phyloP scores from a whole-genome alignment of 495 filamentous ascomycete species.

The Lasiosphaeriaceae sp. region DNA sequence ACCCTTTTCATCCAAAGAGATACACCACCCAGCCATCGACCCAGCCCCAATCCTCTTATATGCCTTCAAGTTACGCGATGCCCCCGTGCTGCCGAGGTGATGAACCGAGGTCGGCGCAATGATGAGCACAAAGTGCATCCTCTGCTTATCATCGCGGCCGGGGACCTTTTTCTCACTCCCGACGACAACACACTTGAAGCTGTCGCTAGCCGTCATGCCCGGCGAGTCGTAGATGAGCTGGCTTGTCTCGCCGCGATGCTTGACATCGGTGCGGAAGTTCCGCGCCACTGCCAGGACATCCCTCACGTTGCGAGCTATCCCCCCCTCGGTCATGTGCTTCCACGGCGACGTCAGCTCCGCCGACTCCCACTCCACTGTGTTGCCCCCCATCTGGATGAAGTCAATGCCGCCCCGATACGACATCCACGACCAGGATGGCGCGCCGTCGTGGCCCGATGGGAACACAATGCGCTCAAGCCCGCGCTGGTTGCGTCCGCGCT shows the following conservation, averaged over 20 bases:
- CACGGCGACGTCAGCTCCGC: neutral
- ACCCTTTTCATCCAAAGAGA: neutral
- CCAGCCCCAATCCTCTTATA: neutral
- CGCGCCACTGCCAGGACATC: neutral
- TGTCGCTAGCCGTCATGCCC: neutral
- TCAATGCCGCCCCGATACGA: constrained; percentile 16
- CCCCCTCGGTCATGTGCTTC: neutral
- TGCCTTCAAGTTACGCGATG: neutral
- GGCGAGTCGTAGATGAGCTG: neutral
- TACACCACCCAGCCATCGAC: neutral
- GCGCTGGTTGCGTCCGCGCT: neutral
- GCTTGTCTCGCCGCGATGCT: neutral
- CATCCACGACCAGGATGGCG: constrained; percentile 26
- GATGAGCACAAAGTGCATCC: neutral
- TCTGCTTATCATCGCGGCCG: neutral
- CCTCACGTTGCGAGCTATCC: neutral
- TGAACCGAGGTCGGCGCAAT: neutral
- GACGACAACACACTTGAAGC: constrained; percentile 1
- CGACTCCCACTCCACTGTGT: neutral
- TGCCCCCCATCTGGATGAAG: constrained; percentile 8
- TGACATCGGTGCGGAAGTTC: too few species aligned
- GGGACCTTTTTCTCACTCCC: neutral
- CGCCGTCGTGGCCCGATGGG: constrained; percentile 3
- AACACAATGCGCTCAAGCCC: constrained; percentile 5
- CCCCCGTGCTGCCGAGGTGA: neutral